Evolutionary conservation across 345 rosid species (phyloP), one percentile per base, ranked within the genome.

Genomic region (Aurinia saxatilis): DNA sequence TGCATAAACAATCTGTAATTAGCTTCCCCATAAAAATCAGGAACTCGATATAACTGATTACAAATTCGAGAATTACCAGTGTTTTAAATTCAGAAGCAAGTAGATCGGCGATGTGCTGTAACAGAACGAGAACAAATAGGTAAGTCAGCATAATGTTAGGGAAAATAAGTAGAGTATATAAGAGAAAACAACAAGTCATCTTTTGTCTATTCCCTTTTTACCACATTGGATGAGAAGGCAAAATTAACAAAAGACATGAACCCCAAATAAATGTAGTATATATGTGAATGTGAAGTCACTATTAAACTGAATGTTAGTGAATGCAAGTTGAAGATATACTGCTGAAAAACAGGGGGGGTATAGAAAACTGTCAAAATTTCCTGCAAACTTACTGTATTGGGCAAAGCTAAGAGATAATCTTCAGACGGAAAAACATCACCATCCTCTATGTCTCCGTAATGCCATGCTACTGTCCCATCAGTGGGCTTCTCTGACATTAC

Each of bases 61-160:
- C 18, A 42, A 19, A 41, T 37, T 65, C 5, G 41, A 61, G 60
- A 76, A 81, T 3, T 85, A 93, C 99, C 99, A 84, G 83, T 52
- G 82, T 59, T 62, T 74, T 67, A 47, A 80, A 81, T 74, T 93
- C 80, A 40, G 47, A 64, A 7, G 87, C 95, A 63, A 93, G 96
- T 79, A 90, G 80, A 81, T 93, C 99, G 1, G 96, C 95, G 16
- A 72, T 50, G 69, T 87, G 84, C 99, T 93, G 97, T 60, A 16
- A 49, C 53, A 72, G 27, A 56, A 77, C 25, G 63, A 25, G 57
- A 63, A 60, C 72, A 75, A 63, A 77, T 60, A 50, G 25, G 47
- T 50, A 71, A 44, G 65, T 76, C 63, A 71, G 59, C 66, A 73
- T 6, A 57, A 51, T 16, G 58, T 21, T 53, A 55, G 60, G 41